These are phyloP conservation scores for Sinapis alba DNA, from an alignment of 441 rosid species.

Conservation along the genomic window DNA sequence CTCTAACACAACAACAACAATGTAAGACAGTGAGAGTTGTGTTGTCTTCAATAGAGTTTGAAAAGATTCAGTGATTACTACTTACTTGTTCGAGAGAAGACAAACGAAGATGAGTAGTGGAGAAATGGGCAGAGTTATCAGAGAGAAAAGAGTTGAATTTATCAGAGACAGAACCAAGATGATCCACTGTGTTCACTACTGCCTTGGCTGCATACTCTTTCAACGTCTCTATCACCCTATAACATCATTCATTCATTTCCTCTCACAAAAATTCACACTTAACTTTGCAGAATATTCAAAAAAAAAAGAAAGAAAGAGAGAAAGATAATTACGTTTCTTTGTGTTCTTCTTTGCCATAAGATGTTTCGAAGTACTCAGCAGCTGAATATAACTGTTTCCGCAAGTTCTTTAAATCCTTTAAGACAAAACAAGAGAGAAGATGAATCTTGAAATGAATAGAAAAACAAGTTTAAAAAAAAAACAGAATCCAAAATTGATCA, in stretches of 20 bases:
- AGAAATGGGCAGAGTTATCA: constrained; percentile 57
- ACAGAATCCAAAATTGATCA: background rate
- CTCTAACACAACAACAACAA: constrained; percentile 49
- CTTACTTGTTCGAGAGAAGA: constrained; percentile 87
- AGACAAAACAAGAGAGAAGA: background rate
- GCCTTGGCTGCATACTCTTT: constrained; percentile 80
- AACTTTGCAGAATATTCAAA: background rate
- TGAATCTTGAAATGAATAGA: constrained; percentile 19
- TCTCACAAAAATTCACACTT: background rate
- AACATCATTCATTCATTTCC: constrained; percentile 7
- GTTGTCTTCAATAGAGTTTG: background rate
- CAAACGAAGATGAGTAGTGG: constrained; percentile 55
- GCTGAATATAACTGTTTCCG: constrained; percentile 85
- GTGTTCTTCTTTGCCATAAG: constrained; percentile 57
- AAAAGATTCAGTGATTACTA: constrained; percentile 19
- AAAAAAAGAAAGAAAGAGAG: background rate
- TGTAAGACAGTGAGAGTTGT: constrained; percentile 9
- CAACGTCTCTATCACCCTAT: constrained; percentile 68
- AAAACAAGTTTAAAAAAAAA: background rate
- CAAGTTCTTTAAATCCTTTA: constrained; percentile 72
- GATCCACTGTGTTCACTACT: constrained; percentile 80
- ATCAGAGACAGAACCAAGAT: constrained; percentile 85
- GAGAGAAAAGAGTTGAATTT: constrained; percentile 65
- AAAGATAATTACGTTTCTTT: constrained; percentile 60
- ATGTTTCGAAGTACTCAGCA: constrained; percentile 80